Evolutionary conservation across 106 monocot species (phyloP).

Genomic region (Narthecium ossifragum): DNA sequence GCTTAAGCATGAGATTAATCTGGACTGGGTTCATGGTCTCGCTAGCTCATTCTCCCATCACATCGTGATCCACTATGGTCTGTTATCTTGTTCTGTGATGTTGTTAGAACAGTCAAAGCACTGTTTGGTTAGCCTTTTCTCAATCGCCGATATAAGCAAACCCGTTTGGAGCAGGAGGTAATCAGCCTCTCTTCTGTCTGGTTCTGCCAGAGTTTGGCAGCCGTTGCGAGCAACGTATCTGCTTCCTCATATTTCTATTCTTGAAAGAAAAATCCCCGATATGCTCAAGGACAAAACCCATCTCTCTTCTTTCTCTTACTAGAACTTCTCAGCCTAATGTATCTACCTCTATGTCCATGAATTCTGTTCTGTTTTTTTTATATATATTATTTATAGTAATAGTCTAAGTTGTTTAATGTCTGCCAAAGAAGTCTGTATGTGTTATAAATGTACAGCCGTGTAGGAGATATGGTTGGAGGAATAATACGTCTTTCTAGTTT

Average conservation of each 20-base stretch:
- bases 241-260: background rate
- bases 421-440: background rate
- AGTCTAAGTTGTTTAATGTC: background rate
- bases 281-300: background rate
- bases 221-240: conserved; percentile 15
- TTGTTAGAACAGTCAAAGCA: conserved; percentile 7
- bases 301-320: background rate
- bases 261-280: background rate
- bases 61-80: background rate
- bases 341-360: background rate
- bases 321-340: background rate
- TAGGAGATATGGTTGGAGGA: background rate
- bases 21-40: background rate
- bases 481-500: background rate
- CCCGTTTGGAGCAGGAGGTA: conserved; percentile 11
- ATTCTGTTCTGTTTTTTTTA: background rate
- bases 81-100: background rate
- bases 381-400: background rate
- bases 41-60: background rate
- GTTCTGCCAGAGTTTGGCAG: conserved; percentile 8
- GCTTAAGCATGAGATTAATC: background rate
- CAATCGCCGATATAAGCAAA: background rate
- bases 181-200: conserved; percentile 12
- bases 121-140: background rate
- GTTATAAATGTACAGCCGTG: background rate